Evolutionary conservation across 805 yeast species (phyloP).

Genomic region (Kuraishia capsulata): DNA sequence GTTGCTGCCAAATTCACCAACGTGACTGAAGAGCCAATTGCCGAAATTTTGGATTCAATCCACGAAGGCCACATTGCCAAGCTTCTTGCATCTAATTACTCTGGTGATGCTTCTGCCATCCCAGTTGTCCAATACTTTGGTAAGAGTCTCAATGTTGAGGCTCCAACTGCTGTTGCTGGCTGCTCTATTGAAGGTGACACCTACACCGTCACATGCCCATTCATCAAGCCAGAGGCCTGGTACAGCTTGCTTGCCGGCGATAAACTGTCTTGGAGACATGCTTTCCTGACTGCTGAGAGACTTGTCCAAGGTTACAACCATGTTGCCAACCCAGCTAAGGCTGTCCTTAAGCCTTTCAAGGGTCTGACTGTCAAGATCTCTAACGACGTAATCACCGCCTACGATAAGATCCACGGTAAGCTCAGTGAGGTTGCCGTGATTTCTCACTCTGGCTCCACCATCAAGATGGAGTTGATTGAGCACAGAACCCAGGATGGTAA

Average conservation of each 20-base stretch:
- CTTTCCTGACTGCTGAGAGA: slow-evolving; percentile 70
- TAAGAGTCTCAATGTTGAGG: slow-evolving; percentile 36
- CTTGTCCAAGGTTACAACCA: slow-evolving; percentile 82
- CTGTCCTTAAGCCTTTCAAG: slow-evolving; percentile 67
- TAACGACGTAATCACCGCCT: slow-evolving; percentile 54
- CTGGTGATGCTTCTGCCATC: slow-evolving; percentile 58
- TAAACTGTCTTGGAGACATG: slow-evolving; percentile 80
- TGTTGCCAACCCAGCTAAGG: slow-evolving; percentile 69
- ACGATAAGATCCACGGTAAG: slow-evolving; percentile 67
- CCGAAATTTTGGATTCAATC: slow-evolving; percentile 77
- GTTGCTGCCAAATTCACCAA: slow-evolving; percentile 92
- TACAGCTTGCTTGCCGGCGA: slow-evolving; percentile 73
- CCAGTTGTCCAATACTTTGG: slow-evolving; percentile 91
- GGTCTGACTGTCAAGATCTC: slow-evolving; percentile 53
- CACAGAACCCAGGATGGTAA: slow-evolving; percentile 73
- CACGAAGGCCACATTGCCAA: slow-evolving; percentile 82
- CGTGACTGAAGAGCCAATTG: slow-evolving; percentile 85
- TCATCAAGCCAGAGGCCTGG: slow-evolving; percentile 43
- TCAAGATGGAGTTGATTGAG: slow-evolving; percentile 73
- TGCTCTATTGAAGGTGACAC: slow-evolving; percentile 23
- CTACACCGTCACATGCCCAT: slow-evolving; percentile 25
- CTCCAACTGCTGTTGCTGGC: slow-evolving; percentile 19
- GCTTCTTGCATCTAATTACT: slow-evolving; percentile 61
- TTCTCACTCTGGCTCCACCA: slow-evolving; percentile 38
- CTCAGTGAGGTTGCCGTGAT: slow-evolving; percentile 58